Base-by-base conservation (phyloP, 352 stramenopile genomes). In the Phytopythium sindhum region DNA sequence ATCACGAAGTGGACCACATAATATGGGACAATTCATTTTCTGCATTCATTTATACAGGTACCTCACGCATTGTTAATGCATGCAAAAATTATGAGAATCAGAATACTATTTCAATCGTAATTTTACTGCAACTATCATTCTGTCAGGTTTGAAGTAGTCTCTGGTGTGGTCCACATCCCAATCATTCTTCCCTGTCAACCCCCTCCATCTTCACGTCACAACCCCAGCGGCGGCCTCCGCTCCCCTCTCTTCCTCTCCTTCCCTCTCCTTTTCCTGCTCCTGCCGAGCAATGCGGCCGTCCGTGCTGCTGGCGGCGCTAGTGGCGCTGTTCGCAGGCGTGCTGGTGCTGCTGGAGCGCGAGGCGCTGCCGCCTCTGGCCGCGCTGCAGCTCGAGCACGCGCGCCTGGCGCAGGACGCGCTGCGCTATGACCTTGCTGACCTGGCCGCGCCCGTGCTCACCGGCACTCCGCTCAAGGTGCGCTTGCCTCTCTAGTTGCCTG, bases 301-400 rank as follows among this genome's bases (percentile, higher is more conserved):
- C 11, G 57, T 60, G 47, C 56, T 73, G 14, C 70, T 88, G 19
- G 75, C 70, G 7, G 63, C 69, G 12, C 64, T 87, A 15, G 63
- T 83, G 64, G 67, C 80, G 55, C 41, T 87, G 35, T 73, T 78
- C 58, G 72, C 75, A 24, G 75, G 52, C 5, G 47, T 90, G 47
- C 63, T 90, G 61, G 73, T 81, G 66, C 72, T 87, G 3, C 73
- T 77, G 19, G 81, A 90, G 42, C 73, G 70, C 55, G 73, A 74
- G 47, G 53, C 67, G 1, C 70, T 90, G 4, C 73, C 81, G 2
- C 37, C 63, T 2, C 66, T 79, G 35, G 68, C 71, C 21, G 48
- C 53, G 23, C 65, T 88, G n/a, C 66, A 78, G 64, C 69, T 60
- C 4, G 62, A 87, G 60, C 73, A 72, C 51, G 69, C 58, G 63